These are phyloP conservation scores for Verbascum thapsus DNA, from an alignment of 257 asterid species.

Conservation along the genomic window DNA sequence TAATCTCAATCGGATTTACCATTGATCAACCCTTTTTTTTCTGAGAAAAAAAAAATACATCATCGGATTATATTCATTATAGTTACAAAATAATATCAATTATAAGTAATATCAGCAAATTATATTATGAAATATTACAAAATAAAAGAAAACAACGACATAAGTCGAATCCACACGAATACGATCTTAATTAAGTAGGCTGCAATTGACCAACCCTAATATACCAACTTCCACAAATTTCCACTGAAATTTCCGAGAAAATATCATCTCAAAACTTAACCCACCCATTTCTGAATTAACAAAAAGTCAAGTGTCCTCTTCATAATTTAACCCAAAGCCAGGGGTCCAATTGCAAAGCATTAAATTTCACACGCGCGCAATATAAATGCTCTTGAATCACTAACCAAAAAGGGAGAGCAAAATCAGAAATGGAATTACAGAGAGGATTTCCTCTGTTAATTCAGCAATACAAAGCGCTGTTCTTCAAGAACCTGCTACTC, in stretches of 20 bases:
- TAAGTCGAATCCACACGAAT: no score
- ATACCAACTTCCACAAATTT: constrained; percentile 5
- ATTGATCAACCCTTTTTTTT: no score
- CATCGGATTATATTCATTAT: no score
- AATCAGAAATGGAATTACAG: constrained; percentile 65
- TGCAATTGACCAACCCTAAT: background rate
- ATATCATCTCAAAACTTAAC: background rate
- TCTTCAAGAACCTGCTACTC: constrained; percentile 59
- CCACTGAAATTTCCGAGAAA: constrained; percentile 2
- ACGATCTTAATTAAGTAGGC: no score
- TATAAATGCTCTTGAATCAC: no score
- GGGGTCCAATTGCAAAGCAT: constrained; percentile 29
- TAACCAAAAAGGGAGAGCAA: no score
- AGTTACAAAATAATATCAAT: no score
- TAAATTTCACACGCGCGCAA: constrained; percentile 36
- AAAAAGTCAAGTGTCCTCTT: background rate
- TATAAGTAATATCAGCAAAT: no score
- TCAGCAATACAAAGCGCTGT: constrained; percentile 70
- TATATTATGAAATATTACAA: no score
- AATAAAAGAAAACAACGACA: no score
- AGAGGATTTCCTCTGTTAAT: constrained; percentile 56
- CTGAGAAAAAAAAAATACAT: no score
- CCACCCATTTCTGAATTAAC: background rate
- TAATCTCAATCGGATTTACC: no score
- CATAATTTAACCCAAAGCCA: background rate